Base-by-base conservation (phyloP, 164 flowering plant genomes). In the Houttuynia cordata region DNA sequence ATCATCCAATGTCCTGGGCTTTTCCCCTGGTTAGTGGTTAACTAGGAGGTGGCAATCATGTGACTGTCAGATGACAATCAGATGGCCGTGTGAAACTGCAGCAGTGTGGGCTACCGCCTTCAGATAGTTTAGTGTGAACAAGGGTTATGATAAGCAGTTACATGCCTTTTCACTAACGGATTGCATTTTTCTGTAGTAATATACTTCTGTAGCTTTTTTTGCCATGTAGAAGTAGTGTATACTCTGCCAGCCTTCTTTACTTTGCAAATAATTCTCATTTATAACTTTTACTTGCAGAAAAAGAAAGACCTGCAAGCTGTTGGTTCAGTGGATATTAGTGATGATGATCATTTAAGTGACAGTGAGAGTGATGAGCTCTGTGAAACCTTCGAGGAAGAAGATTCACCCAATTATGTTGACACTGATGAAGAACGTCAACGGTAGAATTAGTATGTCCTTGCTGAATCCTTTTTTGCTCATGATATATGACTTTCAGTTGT, bases 281-380 rank as follows among this genome's bases (percentile, higher is more conserved):
- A 45, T 12, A 45, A 45, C 1, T 52, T 19, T 52, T 34, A 9
- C 25, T 19, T 60, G 51, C 74, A 90, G 97, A 94, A 83, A 3
- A 93, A 90, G 77, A 86, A 85, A 62, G 92, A 86, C 57, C 80
- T 93, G 54, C 81, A 64, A 20, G 88, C 83, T 58, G 86, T 93
- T 60, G 92, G 82, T 71, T 73, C 85, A 37, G 62, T 70, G 61
- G 93, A 87, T 56, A 60, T 63, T 71, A 81, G 77, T 68, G 84
- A 77, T 55, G 91, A 70, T 64, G 81, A 57, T 56, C 73, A 68
- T 10, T 8, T 51, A 37, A 68, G 19, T 24, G 83, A 75, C 47
- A 79, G 81, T 76, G 89, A 76, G 17, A 64, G 67, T 65, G 96
- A 92, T 59, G 83, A 65, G 52, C 53, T 58, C 50, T 64, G 57